Evolutionary conservation across 768 basidiomycete species (phyloP).

Genomic region (Leccinum uliginosum): DNA sequence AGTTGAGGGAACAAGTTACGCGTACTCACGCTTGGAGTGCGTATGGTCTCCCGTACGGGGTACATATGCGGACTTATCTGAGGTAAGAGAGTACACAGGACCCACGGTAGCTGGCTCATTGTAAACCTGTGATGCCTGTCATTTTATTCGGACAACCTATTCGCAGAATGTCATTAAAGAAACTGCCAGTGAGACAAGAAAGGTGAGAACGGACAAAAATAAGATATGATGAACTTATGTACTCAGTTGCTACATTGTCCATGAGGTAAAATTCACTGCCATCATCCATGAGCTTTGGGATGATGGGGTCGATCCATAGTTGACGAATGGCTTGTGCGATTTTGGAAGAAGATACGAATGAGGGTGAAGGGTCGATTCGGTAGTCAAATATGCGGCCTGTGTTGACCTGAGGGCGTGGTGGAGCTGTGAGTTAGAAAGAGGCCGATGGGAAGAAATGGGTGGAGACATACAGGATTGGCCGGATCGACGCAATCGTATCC

Average conservation of each 20-base stretch:
- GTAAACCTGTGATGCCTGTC: too few species aligned
- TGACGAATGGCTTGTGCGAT: conserved; percentile 66
- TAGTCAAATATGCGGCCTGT: conserved; percentile 65
- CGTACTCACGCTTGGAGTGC: background rate
- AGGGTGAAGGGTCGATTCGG: conserved; percentile 37
- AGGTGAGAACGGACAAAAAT: too few species aligned
- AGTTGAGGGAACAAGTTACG: background rate
- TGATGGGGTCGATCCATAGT: conserved; percentile 67
- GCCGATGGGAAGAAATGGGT: too few species aligned
- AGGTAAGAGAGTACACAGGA: background rate
- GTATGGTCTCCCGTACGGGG: background rate
- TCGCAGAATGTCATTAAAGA: too few species aligned
- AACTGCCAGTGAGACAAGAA: too few species aligned
- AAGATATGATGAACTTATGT: background rate
- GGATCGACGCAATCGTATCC: too few species aligned
- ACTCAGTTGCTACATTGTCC: conserved; percentile 88
- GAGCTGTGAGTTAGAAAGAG: conserved; percentile 25
- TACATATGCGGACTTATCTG: background rate
- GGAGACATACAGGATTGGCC: too few species aligned
- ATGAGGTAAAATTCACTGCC: conserved; percentile 84
- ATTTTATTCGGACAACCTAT: too few species aligned
- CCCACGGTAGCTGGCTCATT: too few species aligned
- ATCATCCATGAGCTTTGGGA: conserved; percentile 48
- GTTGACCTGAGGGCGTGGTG: too few species aligned
- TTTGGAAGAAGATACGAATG: conserved; percentile 50